Percentiles rank a stretch among this genome's conserved stretches.
Conservation (phyloP, 805 yeast genomes). For the Komagataella populi region DNA sequence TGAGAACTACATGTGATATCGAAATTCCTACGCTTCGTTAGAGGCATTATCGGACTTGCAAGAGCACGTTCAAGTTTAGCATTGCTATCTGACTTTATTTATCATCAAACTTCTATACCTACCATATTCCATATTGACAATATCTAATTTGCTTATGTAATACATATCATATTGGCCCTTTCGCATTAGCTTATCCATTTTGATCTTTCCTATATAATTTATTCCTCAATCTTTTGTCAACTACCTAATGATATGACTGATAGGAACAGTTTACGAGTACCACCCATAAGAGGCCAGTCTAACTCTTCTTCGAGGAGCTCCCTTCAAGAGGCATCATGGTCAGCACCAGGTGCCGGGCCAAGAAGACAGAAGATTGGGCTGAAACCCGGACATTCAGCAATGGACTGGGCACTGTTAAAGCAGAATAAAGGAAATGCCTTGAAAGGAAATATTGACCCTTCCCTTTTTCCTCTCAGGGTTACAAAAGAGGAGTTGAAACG, state of each 20-base stretch:
- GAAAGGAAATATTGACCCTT: conserved; percentile 12
- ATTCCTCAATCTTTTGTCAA: not conserved
- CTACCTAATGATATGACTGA: not conserved
- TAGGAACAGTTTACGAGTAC: not conserved
- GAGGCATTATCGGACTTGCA: too few relatives aligned
- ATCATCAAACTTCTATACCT: not conserved
- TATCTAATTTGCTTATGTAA: not conserved
- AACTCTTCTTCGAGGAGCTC: not conserved
- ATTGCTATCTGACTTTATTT: too few relatives aligned
- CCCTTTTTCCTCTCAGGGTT: conserved; percentile 38
- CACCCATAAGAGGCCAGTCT: not conserved
- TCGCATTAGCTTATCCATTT: not conserved
- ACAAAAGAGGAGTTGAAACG: conserved; percentile 40
- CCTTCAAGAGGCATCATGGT: not conserved
- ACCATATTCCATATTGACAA: not conserved
- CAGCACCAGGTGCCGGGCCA: conserved; percentile 4
- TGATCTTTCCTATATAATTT: not conserved
- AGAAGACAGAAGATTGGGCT: conserved; percentile 43
- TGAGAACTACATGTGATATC: too few relatives aligned
- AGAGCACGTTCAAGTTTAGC: too few relatives aligned
- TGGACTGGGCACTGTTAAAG: conserved; percentile 70
- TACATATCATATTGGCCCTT: not conserved
- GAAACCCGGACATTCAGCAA: conserved; percentile 71
- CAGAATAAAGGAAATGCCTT: conserved; percentile 41
- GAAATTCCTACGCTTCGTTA: too few relatives aligned